Evolutionary conservation across 2,329 filamentous ascomycete genomes (phyloP), one percentile per base, ranked within the genome.

Genomic region (Orbilia quercus): DNA sequence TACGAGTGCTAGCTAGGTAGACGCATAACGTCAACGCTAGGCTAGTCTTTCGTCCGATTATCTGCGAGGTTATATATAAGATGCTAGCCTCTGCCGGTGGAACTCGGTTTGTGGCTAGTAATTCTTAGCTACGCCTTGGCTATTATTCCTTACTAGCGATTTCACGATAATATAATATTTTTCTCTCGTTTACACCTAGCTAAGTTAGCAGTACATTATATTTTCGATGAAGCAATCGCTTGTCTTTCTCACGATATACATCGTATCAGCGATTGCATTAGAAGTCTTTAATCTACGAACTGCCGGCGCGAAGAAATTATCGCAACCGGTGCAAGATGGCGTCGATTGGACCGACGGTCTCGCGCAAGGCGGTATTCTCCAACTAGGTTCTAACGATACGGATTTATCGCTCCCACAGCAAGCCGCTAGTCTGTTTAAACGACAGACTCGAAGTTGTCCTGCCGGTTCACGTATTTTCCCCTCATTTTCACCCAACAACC

Each of bases 361-460:
- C 12, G 57, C 18, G 7, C 9, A 40, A 31, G 12, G 14, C 12
- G 14, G 22, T 2, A 25, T 60, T 7, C 31, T 42, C 9, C 1
- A 51, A 16, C 34, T 45, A 16, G 45, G 47, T 36, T 16, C 28
- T 16, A 60, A 60, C 20, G 28, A 11, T n/a, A 50, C n/a, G n/a
- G n/a, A 28, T 16, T 28, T 25, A 1, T 12, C 31, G 6, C n/a
- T 18, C 1, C 1, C 18, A n/a, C n/a, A n/a, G 11, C 25, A 51
- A 28, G 16, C 28, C n/a, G n/a, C n/a, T 4, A 25, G 40, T n/a
- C 45, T 60, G 14, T 40, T 60, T 25, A 47, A 48, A 42, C 38
- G 57, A 23, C 57, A 60, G 38, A 40, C 34, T 22, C 22, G 44
- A 9, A 18, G 11, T 7, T 60, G 57, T 40, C 57, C 57, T 22